These are phyloP conservation scores for Penicillium occitanis DNA, from an alignment of 2,329 filamentous ascomycete species.

Conservation along the genomic window DNA sequence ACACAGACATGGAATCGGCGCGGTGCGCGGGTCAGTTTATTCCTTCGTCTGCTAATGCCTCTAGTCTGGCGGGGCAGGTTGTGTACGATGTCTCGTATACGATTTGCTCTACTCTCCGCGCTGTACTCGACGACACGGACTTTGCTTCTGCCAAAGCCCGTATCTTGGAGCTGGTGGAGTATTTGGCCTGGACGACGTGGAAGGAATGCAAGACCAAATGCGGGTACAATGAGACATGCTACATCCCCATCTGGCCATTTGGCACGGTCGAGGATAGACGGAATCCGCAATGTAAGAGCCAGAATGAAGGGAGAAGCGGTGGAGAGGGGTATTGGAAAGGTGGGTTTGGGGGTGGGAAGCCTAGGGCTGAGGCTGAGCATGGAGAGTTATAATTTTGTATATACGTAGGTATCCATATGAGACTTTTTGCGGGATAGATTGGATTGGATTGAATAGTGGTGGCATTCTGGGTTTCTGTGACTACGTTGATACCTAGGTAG, in stretches of 20 bases:
- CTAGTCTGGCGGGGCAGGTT: slow-evolving; percentile 28
- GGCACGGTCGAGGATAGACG: slow-evolving; percentile 57
- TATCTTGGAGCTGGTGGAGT: slow-evolving; percentile 47
- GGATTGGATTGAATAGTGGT: neutral
- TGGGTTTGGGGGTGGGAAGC: neutral
- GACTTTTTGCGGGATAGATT: no score
- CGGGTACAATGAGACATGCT: slow-evolving; percentile 55
- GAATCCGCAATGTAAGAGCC: slow-evolving; percentile 47
- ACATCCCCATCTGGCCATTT: slow-evolving; percentile 65
- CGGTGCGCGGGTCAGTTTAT: slow-evolving; percentile 40
- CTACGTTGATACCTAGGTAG: no score
- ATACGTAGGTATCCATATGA: neutral
- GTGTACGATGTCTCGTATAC: slow-evolving; percentile 33
- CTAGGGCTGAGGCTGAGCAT: neutral
- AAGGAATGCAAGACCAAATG: slow-evolving; percentile 56
- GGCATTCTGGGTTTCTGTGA: no score
- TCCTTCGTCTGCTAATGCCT: slow-evolving; percentile 19
- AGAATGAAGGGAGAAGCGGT: slow-evolving; percentile 16
- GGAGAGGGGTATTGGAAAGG: slow-evolving; percentile 15
- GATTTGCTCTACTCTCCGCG: slow-evolving; percentile 36
- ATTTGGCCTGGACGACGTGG: slow-evolving; percentile 62
- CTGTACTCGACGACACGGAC: slow-evolving; percentile 26
- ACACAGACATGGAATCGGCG: slow-evolving; percentile 30
- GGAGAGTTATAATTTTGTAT: neutral
- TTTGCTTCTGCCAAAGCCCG: slow-evolving; percentile 30